Percentiles rank a stretch among this genome's conserved stretches.
Evolutionary conservation across 2,329 filamentous ascomycete species (phyloP).

Genomic region (Cladosporium sp.): DNA sequence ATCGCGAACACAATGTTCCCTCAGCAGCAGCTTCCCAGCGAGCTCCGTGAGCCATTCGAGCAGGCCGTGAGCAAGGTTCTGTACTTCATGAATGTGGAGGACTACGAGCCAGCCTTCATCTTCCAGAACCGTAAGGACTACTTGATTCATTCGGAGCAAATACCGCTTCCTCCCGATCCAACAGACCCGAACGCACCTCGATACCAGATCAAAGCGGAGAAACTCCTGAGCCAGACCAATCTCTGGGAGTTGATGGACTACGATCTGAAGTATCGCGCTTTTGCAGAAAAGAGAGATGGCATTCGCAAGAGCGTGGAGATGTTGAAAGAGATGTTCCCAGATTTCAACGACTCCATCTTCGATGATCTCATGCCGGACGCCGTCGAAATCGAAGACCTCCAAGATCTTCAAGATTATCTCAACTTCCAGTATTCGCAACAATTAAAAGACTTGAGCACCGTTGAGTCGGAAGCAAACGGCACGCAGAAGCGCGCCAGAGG

Average conservation of each 20-base stretch:
- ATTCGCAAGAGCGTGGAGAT: constrained; percentile 76
- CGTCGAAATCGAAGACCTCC: constrained; percentile 86
- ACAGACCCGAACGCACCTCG: constrained; percentile 68
- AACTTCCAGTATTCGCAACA: constrained; percentile 88
- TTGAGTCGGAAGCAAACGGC: constrained; percentile 59
- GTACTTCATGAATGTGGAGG: constrained; percentile 90
- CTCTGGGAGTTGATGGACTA: constrained; percentile 93
- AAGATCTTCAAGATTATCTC: constrained; percentile 93
- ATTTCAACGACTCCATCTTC: constrained; percentile 68
- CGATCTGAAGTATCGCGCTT: constrained; percentile 89
- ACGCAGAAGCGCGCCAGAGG: constrained; percentile 78
- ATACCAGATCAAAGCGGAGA: constrained; percentile 73
- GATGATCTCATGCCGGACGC: constrained; percentile 78
- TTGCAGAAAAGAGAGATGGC: constrained; percentile 85
- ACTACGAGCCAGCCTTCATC: constrained; percentile 94
- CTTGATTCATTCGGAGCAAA: constrained; percentile 79
- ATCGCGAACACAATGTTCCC: constrained; percentile 86
- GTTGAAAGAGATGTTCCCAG: constrained; percentile 55
- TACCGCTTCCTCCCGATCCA: constrained; percentile 56
- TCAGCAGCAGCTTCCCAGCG: constrained; percentile 56
- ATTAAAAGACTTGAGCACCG: constrained; percentile 71
- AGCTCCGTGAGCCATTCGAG: constrained; percentile 74
- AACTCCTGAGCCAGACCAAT: constrained; percentile 86
- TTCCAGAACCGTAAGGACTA: constrained; percentile 99
- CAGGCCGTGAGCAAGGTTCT: constrained; percentile 87